phyloP scores from a whole-genome alignment of 805 yeast species.

The Schizosaccharomyces lindneri region DNA sequence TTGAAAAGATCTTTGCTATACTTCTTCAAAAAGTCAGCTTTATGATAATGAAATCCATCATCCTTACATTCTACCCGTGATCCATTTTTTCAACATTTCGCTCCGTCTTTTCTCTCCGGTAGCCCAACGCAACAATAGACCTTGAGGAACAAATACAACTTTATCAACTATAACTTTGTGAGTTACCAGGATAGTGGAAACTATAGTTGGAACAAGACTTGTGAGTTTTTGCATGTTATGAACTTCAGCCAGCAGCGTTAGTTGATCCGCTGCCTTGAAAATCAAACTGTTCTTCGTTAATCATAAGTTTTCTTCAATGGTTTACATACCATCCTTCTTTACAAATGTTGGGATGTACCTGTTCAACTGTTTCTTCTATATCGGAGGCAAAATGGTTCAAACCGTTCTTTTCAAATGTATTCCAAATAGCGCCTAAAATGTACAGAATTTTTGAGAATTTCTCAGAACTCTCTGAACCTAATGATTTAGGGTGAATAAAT shows the following conservation, averaged over 20 bases:
- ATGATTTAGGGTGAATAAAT: conserved; percentile 36
- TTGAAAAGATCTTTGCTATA: too few species aligned
- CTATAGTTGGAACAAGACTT: conserved; percentile 60
- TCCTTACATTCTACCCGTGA: conserved; percentile 22
- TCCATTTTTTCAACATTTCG: conserved; percentile 32
- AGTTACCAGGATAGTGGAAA: conserved; percentile 47
- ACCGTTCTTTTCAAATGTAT: conserved; percentile 77
- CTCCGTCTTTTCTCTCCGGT: conserved; percentile 58
- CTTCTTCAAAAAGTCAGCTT: too few species aligned
- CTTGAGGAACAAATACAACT: conserved; percentile 48
- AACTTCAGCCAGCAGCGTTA: conserved; percentile 50
- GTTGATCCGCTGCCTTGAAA: conserved; percentile 59
- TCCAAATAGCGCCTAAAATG: conserved; percentile 60
- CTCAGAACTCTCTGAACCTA: conserved; percentile 24
- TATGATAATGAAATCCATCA: too few species aligned
- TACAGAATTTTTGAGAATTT: conserved; percentile 49
- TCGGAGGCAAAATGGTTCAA: conserved; percentile 75
- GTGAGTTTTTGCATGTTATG: conserved; percentile 30
- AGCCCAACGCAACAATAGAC: conserved; percentile 41
- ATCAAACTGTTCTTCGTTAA: conserved; percentile 19
- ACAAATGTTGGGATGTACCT: conserved; percentile 20
- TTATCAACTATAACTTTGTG: conserved; percentile 69
- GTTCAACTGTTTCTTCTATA: conserved; percentile 43
- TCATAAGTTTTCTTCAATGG: neutral
- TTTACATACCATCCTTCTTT: conserved; percentile 11